These are phyloP conservation scores for Lecanicillium sp. DNA, from an alignment of 2,329 filamentous ascomycete genomes.

Conservation along the genomic window DNA sequence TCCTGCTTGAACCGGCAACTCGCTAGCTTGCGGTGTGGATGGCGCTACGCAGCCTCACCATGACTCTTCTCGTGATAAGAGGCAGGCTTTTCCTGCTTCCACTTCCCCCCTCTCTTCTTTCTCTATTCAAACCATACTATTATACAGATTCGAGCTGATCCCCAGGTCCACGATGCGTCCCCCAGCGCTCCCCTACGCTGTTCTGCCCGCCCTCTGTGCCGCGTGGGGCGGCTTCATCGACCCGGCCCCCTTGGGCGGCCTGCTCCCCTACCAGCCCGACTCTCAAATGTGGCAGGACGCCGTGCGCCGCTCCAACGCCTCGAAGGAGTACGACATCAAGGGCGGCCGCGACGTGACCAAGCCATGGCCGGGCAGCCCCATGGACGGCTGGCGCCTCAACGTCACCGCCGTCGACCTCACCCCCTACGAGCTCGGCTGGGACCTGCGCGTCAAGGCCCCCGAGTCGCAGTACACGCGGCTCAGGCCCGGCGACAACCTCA, in stretches of 20 bases:
- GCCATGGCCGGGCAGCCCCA: not conserved
- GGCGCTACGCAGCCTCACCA: too few species aligned
- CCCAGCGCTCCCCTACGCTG: not conserved
- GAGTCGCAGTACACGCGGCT: slow-evolving; percentile 2
- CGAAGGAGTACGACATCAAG: not conserved
- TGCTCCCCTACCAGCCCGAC: not conserved
- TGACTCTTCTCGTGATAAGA: too few species aligned
- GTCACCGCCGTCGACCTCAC: slow-evolving; percentile 5
- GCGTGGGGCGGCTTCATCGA: not conserved
- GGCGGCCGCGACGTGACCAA: slow-evolving; percentile 9
- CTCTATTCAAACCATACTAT: too few species aligned
- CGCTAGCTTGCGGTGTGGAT: too few species aligned
- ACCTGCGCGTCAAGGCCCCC: slow-evolving; percentile 3
- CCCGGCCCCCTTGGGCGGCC: not conserved
- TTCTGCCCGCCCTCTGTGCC: not conserved
- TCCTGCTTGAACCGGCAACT: too few species aligned
- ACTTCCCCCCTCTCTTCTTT: too few species aligned
- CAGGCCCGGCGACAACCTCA: not conserved
- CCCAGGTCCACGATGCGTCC: too few species aligned
- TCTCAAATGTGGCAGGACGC: not conserved
- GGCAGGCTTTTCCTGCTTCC: too few species aligned
- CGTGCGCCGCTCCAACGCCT: not conserved
- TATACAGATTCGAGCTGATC: too few species aligned
- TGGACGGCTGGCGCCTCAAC: slow-evolving; percentile 10
- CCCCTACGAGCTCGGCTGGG: slow-evolving; percentile 3